Percentiles rank a stretch among this genome's conserved stretches.
Evolutionary conservation across 2,329 filamentous ascomycete genomes (phyloP).

Genomic region (Cladosporium colombiae): DNA sequence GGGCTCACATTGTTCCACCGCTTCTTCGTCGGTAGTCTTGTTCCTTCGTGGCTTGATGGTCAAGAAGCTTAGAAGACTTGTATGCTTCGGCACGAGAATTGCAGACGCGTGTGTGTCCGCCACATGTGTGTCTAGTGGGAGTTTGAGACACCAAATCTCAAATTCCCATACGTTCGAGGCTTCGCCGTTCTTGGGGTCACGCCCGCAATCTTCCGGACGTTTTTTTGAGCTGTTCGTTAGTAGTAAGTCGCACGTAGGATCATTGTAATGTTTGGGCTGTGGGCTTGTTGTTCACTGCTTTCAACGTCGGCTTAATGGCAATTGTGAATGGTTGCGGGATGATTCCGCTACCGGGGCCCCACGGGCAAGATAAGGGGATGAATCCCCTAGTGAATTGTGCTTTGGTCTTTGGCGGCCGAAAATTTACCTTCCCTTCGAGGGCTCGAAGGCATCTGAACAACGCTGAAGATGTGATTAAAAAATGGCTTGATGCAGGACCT

Average conservation of each 20-base stretch:
- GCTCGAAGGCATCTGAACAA: too few species aligned
- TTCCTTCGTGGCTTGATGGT: constrained; percentile 4
- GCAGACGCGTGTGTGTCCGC: background rate
- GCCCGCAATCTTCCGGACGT: background rate
- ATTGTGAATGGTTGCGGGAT: too few species aligned
- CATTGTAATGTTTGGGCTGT: too few species aligned
- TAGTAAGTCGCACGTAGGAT: too few species aligned
- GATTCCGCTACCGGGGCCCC: background rate
- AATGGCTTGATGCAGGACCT: too few species aligned
- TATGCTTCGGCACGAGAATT: too few species aligned
- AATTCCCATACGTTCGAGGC: background rate
- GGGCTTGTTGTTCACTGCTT: too few species aligned
- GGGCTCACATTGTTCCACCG: constrained; percentile 1
- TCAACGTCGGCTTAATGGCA: too few species aligned
- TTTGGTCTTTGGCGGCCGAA: background rate
- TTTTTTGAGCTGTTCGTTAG: background rate
- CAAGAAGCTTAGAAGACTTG: background rate
- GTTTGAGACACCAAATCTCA: constrained; percentile 3
- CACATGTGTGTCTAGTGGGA: background rate
- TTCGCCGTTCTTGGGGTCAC: background rate
- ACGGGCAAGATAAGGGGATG: background rate
- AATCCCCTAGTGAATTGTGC: background rate
- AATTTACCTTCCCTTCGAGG: background rate
- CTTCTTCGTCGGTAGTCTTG: background rate
- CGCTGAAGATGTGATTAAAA: too few species aligned